phyloP scores from a whole-genome alignment of 495 filamentous ascomycete species.

The Penicillium subrubescens region DNA sequence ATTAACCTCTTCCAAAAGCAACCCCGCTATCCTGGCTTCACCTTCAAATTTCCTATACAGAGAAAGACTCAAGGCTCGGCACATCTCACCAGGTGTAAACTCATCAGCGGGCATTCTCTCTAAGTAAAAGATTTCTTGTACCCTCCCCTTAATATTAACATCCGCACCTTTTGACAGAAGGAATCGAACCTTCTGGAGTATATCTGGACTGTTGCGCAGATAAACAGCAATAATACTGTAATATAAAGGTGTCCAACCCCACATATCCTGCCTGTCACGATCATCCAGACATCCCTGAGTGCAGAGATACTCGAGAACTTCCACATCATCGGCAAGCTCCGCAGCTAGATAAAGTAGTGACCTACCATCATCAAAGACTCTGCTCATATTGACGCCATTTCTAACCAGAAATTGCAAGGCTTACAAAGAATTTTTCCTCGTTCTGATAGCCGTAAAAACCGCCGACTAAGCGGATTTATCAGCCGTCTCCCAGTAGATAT shows the following conservation, averaged over 20 bases:
- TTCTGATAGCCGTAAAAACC: background rate
- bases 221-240: background rate
- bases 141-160: background rate
- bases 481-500: background rate
- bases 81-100: background rate
- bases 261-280: background rate
- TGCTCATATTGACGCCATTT: background rate
- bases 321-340: background rate
- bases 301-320: conserved; percentile 1
- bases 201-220: background rate
- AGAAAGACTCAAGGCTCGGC: too few species aligned
- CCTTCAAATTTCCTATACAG: too few species aligned
- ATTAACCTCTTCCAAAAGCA: too few species aligned
- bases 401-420: background rate
- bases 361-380: conserved; percentile 3
- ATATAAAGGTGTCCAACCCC: background rate
- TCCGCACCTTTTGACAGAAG: conserved; percentile 2
- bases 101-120: background rate
- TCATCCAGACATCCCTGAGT: background rate
- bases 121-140: background rate
- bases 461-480: background rate
- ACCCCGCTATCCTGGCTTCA: too few species aligned
- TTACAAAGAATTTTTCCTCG: background rate
- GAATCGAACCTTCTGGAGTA: background rate
- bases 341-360: background rate